Percentiles rank a stretch among this genome's conserved stretches.
These are phyloP conservation scores for Penicillium sp. DNA, from an alignment of 2,329 filamentous ascomycete genomes.

Conservation along the genomic window DNA sequence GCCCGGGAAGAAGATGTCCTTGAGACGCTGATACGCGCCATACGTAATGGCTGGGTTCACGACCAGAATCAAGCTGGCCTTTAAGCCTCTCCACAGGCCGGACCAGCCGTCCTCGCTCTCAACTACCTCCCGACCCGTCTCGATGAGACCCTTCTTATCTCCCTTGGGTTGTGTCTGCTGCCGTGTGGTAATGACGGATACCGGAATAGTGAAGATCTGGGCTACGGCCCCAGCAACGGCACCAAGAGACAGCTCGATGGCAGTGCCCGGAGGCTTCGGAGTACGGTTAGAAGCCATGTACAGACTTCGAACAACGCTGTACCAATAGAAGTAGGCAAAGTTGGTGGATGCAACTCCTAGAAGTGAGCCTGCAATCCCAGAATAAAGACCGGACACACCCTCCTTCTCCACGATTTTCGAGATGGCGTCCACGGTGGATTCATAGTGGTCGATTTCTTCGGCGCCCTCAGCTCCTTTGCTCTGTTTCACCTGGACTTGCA, in stretches of 20 bases:
- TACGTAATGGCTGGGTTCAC: conserved; percentile 98
- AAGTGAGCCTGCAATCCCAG: conserved; percentile 80
- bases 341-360: conserved; percentile 95
- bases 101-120: conserved; percentile 83
- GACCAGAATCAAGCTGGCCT: conserved; percentile 91
- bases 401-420: conserved; percentile 78
- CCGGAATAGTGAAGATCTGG: conserved; percentile 93
- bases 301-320: conserved; percentile 77
- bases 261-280: conserved; percentile 67
- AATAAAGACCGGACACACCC: conserved; percentile 77
- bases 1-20: conserved; percentile 71
- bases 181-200: conserved; percentile 90
- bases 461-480: conserved; percentile 46
- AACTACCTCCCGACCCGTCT: conserved; percentile 84
- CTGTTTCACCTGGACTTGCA: conserved; percentile 87
- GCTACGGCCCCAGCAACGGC: conserved; percentile 86
- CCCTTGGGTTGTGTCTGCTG: conserved; percentile 87
- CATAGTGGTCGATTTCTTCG: conserved; percentile 68
- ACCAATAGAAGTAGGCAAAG: conserved; percentile 99
- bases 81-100: conserved; percentile 91
- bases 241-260: conserved; percentile 77
- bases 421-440: conserved; percentile 83
- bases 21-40: conserved; percentile 87
- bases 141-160: conserved; percentile 81
- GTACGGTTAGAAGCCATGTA: conserved; percentile 64